Conservation (phyloP, 2,329 filamentous ascomycete genomes). For the Sclerotinia spermophila region DNA sequence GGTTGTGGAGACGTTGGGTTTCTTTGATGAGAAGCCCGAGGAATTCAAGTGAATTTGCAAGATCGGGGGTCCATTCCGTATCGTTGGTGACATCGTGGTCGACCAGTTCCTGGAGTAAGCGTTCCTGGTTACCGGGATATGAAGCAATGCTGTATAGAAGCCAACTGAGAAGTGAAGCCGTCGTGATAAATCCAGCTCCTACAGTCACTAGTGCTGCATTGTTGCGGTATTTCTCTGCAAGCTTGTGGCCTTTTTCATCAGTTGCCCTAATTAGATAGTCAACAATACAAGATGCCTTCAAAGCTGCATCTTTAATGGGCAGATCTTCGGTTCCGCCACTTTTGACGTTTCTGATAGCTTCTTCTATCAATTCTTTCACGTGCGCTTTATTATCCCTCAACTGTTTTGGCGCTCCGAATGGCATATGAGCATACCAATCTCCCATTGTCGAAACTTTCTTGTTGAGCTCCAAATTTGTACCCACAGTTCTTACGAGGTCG, state of each 20-base stretch:
- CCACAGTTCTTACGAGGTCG: slow-evolving; percentile 41
- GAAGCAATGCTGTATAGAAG: slow-evolving; percentile 43
- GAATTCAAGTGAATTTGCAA: slow-evolving; percentile 39
- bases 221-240: slow-evolving; percentile 40
- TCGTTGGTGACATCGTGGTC: slow-evolving; percentile 37
- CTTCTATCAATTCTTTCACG: slow-evolving; percentile 41
- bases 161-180: slow-evolving; percentile 46
- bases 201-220: slow-evolving; percentile 39
- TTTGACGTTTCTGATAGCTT: slow-evolving; percentile 36
- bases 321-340: slow-evolving; percentile 37
- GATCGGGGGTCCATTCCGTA: slow-evolving; percentile 37
- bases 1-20: slow-evolving; percentile 44
- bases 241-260: slow-evolving; percentile 43
- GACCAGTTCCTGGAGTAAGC: slow-evolving; percentile 46
- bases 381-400: slow-evolving; percentile 29
- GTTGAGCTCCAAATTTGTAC: slow-evolving; percentile 42
- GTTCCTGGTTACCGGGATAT: slow-evolving; percentile 44
- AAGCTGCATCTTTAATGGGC: slow-evolving; percentile 39
- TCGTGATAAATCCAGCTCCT: slow-evolving; percentile 48
- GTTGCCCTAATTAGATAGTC: slow-evolving; percentile 40
- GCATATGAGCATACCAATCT: slow-evolving; percentile 44
- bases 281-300: slow-evolving; percentile 37
- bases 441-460: slow-evolving; percentile 45
- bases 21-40: slow-evolving; percentile 46
- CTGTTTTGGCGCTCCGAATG: slow-evolving; percentile 44